Percentiles rank a stretch among this genome's conserved stretches.
Evolutionary conservation across 1,284 basidiomycete genomes (phyloP).

Genomic region (Malassezia sp.): DNA sequence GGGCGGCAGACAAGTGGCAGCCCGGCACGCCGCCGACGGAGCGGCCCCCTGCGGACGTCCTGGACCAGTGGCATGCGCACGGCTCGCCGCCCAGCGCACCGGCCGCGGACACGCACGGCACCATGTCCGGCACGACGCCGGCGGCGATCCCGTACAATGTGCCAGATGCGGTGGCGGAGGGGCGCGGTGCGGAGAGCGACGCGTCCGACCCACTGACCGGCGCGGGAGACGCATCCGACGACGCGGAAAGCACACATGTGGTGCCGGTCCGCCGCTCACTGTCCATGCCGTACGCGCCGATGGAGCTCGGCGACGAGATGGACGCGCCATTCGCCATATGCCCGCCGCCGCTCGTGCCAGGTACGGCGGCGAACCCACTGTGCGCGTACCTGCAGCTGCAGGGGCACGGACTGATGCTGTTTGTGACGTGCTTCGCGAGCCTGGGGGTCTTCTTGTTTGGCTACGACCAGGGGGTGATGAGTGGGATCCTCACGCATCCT

Average conservation of each 20-base stretch:
- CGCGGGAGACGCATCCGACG: not conserved
- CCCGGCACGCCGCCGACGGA: too few species aligned
- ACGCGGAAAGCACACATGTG: not conserved
- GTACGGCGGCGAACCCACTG: conserved; percentile 25
- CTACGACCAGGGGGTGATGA: conserved; percentile 47
- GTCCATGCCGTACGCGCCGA: conserved; percentile 5
- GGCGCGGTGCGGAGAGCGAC: not conserved
- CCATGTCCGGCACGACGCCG: conserved; percentile 3
- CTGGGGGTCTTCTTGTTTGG: conserved; percentile 73
- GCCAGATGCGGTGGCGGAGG: not conserved
- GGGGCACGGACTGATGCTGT: conserved; percentile 39
- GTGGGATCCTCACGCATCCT: conserved; percentile 80
- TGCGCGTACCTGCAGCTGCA: conserved; percentile 28
- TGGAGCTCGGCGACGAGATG: too few species aligned
- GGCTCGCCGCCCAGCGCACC: not conserved
- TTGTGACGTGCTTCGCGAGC: conserved; percentile 62
- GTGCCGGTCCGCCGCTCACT: conserved; percentile 7
- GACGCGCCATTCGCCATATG: too few species aligned
- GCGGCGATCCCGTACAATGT: conserved; percentile 1
- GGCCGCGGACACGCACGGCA: too few species aligned
- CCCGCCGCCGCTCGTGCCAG: not conserved
- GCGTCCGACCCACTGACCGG: too few species aligned
- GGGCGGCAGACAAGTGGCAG: too few species aligned
- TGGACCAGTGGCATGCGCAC: not conserved
- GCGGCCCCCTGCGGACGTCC: not conserved